Evolutionary conservation across 331 rosid species (phyloP).

Genomic region (Stylosanthes scabra): DNA sequence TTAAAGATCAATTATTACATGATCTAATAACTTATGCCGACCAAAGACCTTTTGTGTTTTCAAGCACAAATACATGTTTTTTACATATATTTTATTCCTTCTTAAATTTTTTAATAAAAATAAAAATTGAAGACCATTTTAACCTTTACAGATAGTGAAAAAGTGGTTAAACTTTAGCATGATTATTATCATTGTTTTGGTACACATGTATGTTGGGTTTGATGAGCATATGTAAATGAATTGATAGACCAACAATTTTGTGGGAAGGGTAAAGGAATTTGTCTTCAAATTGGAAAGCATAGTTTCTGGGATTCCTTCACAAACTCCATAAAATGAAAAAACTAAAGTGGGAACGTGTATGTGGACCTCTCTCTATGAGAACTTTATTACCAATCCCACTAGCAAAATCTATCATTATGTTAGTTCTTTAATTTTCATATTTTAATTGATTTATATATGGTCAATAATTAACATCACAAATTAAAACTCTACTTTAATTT

Average conservation of each 20-base stretch:
- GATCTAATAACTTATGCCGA: too few species aligned
- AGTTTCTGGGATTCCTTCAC: conserved; percentile 57
- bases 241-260: conserved; percentile 23
- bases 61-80: too few species aligned
- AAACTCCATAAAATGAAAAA: conserved; percentile 40
- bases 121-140: too few species aligned
- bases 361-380: conserved; percentile 57
- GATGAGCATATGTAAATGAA: conserved; percentile 38
- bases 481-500: conserved; percentile 10
- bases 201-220: conserved; percentile 13
- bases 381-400: conserved; percentile 36
- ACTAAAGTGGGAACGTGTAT: conserved; percentile 50
- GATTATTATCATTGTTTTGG: neutral
- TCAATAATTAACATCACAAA: conserved; percentile 48
- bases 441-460: conserved; percentile 18
- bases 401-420: conserved; percentile 48
- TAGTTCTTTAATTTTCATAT: conserved; percentile 17
- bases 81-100: too few species aligned
- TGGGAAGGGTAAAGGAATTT: conserved; percentile 30
- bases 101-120: neutral
- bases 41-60: too few species aligned
- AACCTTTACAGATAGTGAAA: conserved; percentile 3
- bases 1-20: too few species aligned
- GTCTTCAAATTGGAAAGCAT: conserved; percentile 52
- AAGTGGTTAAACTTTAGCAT: conserved; percentile 4